A percentile compares a stretch with the other conserved stretches of the same genome.
Evolutionary conservation across 495 filamentous ascomycete species (phyloP).

Genomic region (Thermochaetoides thermophila): DNA sequence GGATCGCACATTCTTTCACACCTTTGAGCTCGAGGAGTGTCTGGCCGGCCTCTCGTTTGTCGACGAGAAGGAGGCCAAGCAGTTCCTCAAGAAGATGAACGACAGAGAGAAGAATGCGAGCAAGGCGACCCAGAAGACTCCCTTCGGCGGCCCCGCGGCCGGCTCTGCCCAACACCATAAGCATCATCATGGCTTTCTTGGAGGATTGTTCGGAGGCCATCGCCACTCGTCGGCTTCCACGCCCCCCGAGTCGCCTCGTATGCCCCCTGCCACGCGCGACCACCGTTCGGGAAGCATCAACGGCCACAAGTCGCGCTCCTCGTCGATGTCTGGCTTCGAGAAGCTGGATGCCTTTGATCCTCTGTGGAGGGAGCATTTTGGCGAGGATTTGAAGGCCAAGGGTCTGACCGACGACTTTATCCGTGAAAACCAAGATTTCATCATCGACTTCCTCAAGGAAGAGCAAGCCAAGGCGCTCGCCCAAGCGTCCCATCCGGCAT

Average conservation of each 20-base stretch:
- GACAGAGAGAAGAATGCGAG: slow-evolving; percentile 86
- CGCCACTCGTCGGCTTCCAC: slow-evolving; percentile 47
- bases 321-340: slow-evolving; percentile 36
- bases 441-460: slow-evolving; percentile 77
- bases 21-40: slow-evolving; percentile 87
- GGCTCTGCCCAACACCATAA: slow-evolving; percentile 25
- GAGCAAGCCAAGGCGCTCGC: slow-evolving; percentile 55
- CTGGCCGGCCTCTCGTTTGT: slow-evolving; percentile 80
- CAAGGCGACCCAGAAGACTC: slow-evolving; percentile 64
- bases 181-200: slow-evolving; percentile 37
- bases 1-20: slow-evolving; percentile 92
- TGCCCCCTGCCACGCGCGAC: slow-evolving; percentile 34
- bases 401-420: slow-evolving; percentile 90
- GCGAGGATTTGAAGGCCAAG: slow-evolving; percentile 63
- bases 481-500: slow-evolving; percentile 26
- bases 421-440: slow-evolving; percentile 84
- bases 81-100: slow-evolving; percentile 88
- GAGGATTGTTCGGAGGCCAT: slow-evolving; percentile 56
- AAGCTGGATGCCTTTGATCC: slow-evolving; percentile 74
- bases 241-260: slow-evolving; percentile 38
- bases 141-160: slow-evolving; percentile 49
- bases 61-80: slow-evolving; percentile 91
- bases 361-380: slow-evolving; percentile 66
- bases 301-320: slow-evolving; percentile 13
- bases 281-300: slow-evolving; percentile 30